Percentiles rank a stretch among this genome's conserved stretches.
Evolutionary conservation across 768 basidiomycete species (phyloP).

Genomic region (Podaxis sp.): DNA sequence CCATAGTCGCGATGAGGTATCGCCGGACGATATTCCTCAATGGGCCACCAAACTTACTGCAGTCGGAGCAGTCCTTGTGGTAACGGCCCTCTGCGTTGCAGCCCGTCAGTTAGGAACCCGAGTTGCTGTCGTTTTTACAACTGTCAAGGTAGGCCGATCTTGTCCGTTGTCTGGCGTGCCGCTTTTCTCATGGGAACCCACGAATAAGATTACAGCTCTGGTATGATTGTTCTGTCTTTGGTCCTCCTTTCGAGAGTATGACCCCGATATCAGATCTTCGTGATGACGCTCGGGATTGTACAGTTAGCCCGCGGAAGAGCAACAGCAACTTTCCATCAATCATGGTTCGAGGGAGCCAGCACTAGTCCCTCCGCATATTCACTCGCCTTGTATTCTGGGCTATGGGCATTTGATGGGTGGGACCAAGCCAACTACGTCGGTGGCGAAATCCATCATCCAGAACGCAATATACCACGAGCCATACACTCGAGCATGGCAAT

Average conservation of each 20-base stretch:
- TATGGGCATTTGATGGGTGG: conserved; percentile 98
- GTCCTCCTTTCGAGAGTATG: background rate
- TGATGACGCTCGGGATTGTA: conserved; percentile 78
- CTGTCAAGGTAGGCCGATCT: conserved; percentile 63
- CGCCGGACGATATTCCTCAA: conserved; percentile 78
- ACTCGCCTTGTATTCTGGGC: conserved; percentile 90
- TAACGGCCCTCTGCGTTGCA: conserved; percentile 78
- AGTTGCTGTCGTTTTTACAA: conserved; percentile 84
- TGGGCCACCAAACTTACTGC: conserved; percentile 93
- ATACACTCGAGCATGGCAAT: conserved; percentile 90
- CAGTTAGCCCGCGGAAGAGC: conserved; percentile 71
- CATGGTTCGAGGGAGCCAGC: conserved; percentile 75
- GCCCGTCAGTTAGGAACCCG: conserved; percentile 77
- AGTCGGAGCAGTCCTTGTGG: conserved; percentile 63
- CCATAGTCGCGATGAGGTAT: conserved; percentile 64
- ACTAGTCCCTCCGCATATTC: conserved; percentile 84
- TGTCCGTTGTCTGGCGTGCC: background rate
- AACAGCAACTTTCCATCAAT: conserved; percentile 62
- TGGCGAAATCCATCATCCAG: conserved; percentile 80
- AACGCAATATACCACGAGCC: conserved; percentile 83
- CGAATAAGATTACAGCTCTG: conserved; percentile 57
- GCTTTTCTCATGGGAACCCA: conserved; percentile 12
- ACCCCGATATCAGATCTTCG: conserved; percentile 48
- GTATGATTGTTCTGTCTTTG: conserved; percentile 39
- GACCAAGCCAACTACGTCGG: conserved; percentile 91